Percentiles rank a stretch among this genome's conserved stretches.
Conservation (phyloP, 176 grass and related monocot genomes). For the Rhipidocladum racemiflorum region DNA sequence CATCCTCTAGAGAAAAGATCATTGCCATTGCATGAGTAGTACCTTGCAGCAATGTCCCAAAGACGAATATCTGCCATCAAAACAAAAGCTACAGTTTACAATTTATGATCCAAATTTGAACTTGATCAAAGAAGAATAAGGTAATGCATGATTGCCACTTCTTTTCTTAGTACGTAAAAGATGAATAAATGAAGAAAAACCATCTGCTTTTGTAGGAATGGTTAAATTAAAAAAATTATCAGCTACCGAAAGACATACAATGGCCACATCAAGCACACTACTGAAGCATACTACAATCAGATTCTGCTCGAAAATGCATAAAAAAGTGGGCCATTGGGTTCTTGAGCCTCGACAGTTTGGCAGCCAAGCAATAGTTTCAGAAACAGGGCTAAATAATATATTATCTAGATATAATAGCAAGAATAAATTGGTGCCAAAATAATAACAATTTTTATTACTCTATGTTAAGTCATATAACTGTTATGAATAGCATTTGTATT, state of each 20-base stretch:
- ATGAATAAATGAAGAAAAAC: neutral
- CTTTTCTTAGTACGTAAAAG: neutral
- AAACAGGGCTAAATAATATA: neutral
- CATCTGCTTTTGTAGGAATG: neutral
- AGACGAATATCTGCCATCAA: slow-evolving; percentile 80
- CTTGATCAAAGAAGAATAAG: slow-evolving; percentile 19
- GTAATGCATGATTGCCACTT: neutral
- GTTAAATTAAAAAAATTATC: neutral
- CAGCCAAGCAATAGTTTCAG: neutral
- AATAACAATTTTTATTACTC: neutral
- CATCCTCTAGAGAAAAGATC: neutral
- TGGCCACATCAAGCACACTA: neutral
- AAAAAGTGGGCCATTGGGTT: neutral
- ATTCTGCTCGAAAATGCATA: neutral
- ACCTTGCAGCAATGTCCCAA: slow-evolving; percentile 94
- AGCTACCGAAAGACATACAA: neutral
- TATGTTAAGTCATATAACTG: neutral
- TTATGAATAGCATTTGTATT: too few species aligned
- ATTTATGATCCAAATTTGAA: slow-evolving; percentile 23
- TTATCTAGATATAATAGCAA: neutral
- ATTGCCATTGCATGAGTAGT: neutral
- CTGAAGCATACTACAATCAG: neutral
- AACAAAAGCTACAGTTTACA: slow-evolving; percentile 21
- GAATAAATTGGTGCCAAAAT: neutral
- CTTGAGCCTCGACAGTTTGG: neutral